Percentiles rank a stretch among this genome's conserved stretches.
These are phyloP conservation scores for Suillus clintonianus DNA, from an alignment of 768 basidiomycete species.

Conservation along the genomic window DNA sequence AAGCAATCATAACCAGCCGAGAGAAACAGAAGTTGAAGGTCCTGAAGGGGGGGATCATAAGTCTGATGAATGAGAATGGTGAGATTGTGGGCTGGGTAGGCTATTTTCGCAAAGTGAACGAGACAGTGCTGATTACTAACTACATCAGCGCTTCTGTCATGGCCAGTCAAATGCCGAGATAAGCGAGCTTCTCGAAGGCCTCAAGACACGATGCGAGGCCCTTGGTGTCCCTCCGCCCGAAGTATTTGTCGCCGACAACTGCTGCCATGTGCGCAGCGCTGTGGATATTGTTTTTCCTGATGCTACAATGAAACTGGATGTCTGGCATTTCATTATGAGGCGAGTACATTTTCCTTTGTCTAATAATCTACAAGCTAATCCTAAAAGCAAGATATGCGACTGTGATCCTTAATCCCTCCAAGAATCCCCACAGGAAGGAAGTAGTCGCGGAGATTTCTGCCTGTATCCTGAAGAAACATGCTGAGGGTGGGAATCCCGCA, in stretches of 20 bases:
- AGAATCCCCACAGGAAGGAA: slow-evolving; percentile 9
- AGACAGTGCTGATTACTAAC: no score
- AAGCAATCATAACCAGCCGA: slow-evolving; percentile 7
- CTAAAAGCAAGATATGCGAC: no score
- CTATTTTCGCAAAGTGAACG: no score
- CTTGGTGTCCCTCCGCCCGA: slow-evolving; percentile 11
- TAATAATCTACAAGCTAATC: no score
- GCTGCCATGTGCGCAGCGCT: no score
- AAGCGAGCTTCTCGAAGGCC: slow-evolving; percentile 13
- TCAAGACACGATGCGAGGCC: slow-evolving; percentile 8
- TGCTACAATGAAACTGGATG: no score
- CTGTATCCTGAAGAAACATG: slow-evolving; percentile 10
- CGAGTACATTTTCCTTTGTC: no score
- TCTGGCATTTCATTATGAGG: no score
- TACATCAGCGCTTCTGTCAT: slow-evolving; percentile 15
- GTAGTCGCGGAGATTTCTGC: slow-evolving; percentile 13
- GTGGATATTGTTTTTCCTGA: no score
- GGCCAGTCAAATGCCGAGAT: slow-evolving; percentile 16
- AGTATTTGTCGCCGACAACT: slow-evolving; percentile 20
- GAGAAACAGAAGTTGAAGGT: neutral
- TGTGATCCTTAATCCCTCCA: no score
- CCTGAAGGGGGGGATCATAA: slow-evolving; percentile 16
- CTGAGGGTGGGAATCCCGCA: slow-evolving; percentile 8
- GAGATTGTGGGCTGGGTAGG: slow-evolving; percentile 17
- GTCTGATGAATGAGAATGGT: slow-evolving; percentile 17